These are phyloP conservation scores for Chlorella variabilis DNA, from an alignment of 163 green algal genomes.

Conservation along the genomic window DNA sequence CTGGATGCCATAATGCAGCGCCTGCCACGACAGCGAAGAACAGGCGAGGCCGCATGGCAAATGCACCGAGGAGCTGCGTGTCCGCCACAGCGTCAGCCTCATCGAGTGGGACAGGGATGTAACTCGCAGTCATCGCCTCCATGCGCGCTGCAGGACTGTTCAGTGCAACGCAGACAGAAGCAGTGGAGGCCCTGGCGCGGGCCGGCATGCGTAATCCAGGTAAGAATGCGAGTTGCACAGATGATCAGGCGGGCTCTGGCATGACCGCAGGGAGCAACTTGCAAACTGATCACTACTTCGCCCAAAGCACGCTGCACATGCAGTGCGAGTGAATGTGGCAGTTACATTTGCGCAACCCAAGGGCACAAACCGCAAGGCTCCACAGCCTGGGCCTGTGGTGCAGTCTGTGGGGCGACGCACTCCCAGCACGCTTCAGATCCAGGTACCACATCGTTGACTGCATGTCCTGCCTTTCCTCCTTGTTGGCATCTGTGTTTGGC, in stretches of 20 bases:
- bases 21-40: constrained; percentile 90
- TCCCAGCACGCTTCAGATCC: constrained; percentile 58
- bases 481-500: neutral
- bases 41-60: neutral
- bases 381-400: no score
- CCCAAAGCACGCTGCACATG: neutral
- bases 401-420: constrained; percentile 70
- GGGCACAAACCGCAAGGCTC: no score
- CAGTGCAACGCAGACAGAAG: constrained; percentile 94
- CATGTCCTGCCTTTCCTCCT: neutral
- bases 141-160: constrained; percentile 81
- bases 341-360: constrained; percentile 32
- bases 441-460: constrained; percentile 2
- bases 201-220: constrained; percentile 93
- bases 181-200: constrained; percentile 82
- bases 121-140: neutral
- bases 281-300: neutral
- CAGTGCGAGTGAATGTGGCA: constrained; percentile 45
- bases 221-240: neutral
- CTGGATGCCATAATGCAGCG: constrained; percentile 88
- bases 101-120: no score
- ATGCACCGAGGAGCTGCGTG: no score
- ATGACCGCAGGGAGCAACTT: no score
- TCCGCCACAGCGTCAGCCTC: no score
- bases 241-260: no score